Conservation (phyloP, 306 rosid genomes). For the Ceratonia siliqua region DNA sequence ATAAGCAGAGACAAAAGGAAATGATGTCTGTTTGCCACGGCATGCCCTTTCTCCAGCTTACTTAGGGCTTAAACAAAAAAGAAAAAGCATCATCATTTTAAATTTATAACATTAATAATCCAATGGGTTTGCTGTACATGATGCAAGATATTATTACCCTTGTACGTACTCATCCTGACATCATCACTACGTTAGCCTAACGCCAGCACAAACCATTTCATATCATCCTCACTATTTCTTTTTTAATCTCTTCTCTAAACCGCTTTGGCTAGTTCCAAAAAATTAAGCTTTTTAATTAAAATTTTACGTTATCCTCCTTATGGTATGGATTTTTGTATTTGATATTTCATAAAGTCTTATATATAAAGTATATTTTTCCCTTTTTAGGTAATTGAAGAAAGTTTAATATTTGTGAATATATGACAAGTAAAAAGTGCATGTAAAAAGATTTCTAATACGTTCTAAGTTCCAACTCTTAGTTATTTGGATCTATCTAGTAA, state of each 20-base stretch:
- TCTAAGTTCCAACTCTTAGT: background rate
- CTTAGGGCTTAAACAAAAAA: constrained; percentile 39
- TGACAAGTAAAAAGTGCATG: background rate
- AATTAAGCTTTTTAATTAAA: no score
- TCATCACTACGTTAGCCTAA: constrained; percentile 59
- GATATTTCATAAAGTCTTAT: no score
- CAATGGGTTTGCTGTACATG: no score
- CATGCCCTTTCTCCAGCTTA: constrained; percentile 37
- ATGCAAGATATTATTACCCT: constrained; percentile 34
- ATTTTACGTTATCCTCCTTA: no score
- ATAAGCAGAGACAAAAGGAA: constrained; percentile 82
- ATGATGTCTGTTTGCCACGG: constrained; percentile 91
- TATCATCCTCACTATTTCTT: background rate
- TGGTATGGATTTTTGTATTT: no score
- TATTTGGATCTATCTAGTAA: background rate
- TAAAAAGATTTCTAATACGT: background rate
- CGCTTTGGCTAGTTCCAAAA: no score
- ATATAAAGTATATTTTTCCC: no score
- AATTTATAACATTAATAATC: no score
- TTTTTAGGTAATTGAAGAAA: no score
- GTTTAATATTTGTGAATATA: no score
- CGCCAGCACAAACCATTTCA: constrained; percentile 46
- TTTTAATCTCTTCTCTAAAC: background rate
- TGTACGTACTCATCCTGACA: constrained; percentile 53
- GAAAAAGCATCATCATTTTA: no score